These are phyloP conservation scores for Ceratobasidium sp. DNA, from an alignment of 1,284 basidiomycete species.

Conservation along the genomic window DNA sequence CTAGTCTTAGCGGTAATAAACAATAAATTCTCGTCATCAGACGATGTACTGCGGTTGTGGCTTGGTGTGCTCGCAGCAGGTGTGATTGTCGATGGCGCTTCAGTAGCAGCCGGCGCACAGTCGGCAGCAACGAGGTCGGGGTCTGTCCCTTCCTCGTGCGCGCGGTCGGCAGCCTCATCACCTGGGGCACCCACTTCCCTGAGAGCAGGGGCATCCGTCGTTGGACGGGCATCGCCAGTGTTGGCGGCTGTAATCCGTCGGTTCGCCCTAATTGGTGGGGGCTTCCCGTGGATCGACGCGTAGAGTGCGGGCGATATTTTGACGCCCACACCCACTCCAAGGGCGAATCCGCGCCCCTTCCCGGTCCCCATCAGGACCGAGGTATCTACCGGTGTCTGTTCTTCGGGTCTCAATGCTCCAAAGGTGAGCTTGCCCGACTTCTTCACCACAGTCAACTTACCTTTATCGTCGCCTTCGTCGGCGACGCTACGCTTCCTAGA, in stretches of 20 bases:
- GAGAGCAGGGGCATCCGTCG: not conserved
- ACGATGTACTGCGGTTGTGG: not conserved
- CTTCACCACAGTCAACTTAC: not conserved
- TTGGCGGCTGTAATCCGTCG: not conserved
- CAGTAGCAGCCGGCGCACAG: slow-evolving; percentile 1
- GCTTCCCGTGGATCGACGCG: not conserved
- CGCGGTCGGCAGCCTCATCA: not conserved
- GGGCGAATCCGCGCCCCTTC: not conserved
- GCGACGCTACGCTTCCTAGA: too few relatives aligned
- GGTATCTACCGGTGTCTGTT: not conserved
- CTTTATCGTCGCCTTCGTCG: too few relatives aligned
- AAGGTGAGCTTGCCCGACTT: not conserved
- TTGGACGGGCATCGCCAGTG: not conserved
- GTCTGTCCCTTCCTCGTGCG: not conserved
- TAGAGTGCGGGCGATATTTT: not conserved
- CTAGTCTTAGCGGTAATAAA: not conserved
- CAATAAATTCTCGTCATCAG: not conserved
- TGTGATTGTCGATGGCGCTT: not conserved
- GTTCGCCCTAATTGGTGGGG: not conserved
- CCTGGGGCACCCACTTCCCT: not conserved
- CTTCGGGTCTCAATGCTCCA: not conserved
- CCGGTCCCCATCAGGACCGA: not conserved
- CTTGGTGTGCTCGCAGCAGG: not conserved
- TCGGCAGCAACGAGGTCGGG: not conserved
- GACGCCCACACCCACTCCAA: not conserved